These are phyloP conservation scores for Cyberlindnera nakhonratchasimensis DNA, from an alignment of 805 yeast genomes.

Conservation along the genomic window DNA sequence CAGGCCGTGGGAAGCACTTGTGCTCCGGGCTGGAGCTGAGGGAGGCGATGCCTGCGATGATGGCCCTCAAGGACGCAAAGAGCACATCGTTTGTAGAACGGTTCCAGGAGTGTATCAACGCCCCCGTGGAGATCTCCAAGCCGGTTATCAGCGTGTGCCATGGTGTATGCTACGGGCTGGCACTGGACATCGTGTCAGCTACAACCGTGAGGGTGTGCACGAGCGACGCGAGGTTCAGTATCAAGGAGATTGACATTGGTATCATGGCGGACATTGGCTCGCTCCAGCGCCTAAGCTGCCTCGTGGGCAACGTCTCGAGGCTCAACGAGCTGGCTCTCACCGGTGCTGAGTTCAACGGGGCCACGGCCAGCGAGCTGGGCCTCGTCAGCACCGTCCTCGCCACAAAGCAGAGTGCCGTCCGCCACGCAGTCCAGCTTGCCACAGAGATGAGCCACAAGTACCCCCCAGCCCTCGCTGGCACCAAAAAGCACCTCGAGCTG, in stretches of 20 bases:
- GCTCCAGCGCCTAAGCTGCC: slow-evolving; percentile 58
- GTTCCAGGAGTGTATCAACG: slow-evolving; percentile 55
- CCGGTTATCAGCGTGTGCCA: slow-evolving; percentile 69
- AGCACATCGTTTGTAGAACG: slow-evolving; percentile 40
- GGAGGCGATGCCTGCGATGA: slow-evolving; percentile 12
- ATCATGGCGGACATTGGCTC: slow-evolving; percentile 79
- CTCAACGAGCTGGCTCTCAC: slow-evolving; percentile 60
- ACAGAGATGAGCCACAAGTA: slow-evolving; percentile 41
- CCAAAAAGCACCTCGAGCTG: slow-evolving; percentile 51
- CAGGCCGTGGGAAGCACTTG: slow-evolving; percentile 54
- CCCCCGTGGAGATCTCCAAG: slow-evolving; percentile 43
- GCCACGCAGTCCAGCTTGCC: slow-evolving; percentile 47
- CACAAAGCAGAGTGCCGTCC: slow-evolving; percentile 46
- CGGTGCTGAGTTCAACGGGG: slow-evolving; percentile 51
- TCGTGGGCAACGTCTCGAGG: slow-evolving; percentile 53
- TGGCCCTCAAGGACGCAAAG: slow-evolving; percentile 25
- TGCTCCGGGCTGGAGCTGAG: slow-evolving; percentile 65
- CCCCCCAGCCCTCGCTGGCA: slow-evolving; percentile 62
- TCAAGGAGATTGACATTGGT: slow-evolving; percentile 71
- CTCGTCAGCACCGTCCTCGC: slow-evolving; percentile 47
- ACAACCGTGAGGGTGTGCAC: slow-evolving; percentile 56
- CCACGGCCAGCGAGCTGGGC: slow-evolving; percentile 56
- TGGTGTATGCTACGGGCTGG: slow-evolving; percentile 65
- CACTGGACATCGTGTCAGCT: slow-evolving; percentile 61
- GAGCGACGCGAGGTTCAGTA: slow-evolving; percentile 48